Percentiles rank a stretch among this genome's conserved stretches.
Evolutionary conservation across 495 filamentous ascomycete species (phyloP).

Genomic region (Pyrenula aspistea): DNA sequence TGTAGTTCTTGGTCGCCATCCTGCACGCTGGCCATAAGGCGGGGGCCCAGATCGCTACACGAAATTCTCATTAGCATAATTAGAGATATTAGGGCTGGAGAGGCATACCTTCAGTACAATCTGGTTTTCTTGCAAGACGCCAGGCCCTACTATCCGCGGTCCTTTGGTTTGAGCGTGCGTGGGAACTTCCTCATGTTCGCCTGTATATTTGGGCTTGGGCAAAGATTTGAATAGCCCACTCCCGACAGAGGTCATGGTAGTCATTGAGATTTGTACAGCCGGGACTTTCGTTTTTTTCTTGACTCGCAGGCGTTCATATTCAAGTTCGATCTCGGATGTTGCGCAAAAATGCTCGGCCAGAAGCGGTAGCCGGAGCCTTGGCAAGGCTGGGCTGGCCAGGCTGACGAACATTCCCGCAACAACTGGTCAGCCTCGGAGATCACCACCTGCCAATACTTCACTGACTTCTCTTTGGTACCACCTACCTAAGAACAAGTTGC

Average conservation of each 20-base stretch:
- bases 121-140: constrained; percentile 72
- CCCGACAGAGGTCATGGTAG: constrained; percentile 55
- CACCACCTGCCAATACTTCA: no score
- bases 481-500: no score
- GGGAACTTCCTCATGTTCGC: constrained; percentile 72
- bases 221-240: constrained; percentile 70
- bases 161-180: constrained; percentile 61
- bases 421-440: no score
- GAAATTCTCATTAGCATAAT: background rate
- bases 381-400: background rate
- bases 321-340: no score
- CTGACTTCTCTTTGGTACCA: no score
- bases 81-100: background rate
- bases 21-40: constrained; percentile 68
- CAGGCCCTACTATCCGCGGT: constrained; percentile 65
- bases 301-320: no score
- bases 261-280: no score
- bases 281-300: no score
- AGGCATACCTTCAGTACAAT: constrained; percentile 63
- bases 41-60: constrained; percentile 70
- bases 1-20: constrained; percentile 73
- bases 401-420: no score
- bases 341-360: background rate
- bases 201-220: constrained; percentile 80
- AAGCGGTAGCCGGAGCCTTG: background rate